Base-by-base conservation (phyloP, 495 filamentous ascomycete species). In the Mytilinidion resinicola region DNA sequence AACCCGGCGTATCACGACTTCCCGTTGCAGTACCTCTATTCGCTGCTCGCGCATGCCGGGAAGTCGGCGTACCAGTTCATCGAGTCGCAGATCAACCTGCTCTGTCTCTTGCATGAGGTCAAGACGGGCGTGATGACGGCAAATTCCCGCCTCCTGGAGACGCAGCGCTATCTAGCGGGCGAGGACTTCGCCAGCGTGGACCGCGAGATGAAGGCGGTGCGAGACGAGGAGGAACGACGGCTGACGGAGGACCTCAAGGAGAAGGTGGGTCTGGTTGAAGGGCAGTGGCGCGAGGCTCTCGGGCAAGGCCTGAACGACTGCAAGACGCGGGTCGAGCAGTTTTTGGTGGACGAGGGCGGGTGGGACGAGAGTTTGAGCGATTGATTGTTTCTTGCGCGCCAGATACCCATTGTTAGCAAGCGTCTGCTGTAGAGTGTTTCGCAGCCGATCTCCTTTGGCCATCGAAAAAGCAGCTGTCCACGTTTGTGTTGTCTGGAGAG, bases 31-130 rank as follows among this genome's bases (percentile, higher is more conserved):
- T 98, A 98, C 64, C 80, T 98, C 1, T 89, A 89, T 66, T 83
- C 81, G 21, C 76, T 97, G 53, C 78, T 98, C 15, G 77, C 80
- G 14, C 91, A 96, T 65, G 88, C 91, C 4, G 89, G 93, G 70
- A 93, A 89, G 72, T 87, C 84, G 52, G 90, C 88, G 21, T 96
- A 96, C 67, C 92, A 96, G 72, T 96, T 93, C 72, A 96, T 98
- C 59, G 93, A 98, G 75, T 85, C 80, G 3, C 92, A 98, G 77
- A 91, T 82, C 20, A 96, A 98, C 61, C 74, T 96, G 12, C 79
- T 97, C n/a, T 96, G 91, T 62, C 72, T 96, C 20, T 71, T 96
- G 64, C 93, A 98, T 65, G 93, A 96, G 71, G 90, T 96, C 25
- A 89, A 90, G 66, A 89, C 87, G 39, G 86, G 84, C 3, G 82